phyloP scores from a whole-genome alignment of 1,284 basidiomycete genomes.

The Golubevia sp. region DNA sequence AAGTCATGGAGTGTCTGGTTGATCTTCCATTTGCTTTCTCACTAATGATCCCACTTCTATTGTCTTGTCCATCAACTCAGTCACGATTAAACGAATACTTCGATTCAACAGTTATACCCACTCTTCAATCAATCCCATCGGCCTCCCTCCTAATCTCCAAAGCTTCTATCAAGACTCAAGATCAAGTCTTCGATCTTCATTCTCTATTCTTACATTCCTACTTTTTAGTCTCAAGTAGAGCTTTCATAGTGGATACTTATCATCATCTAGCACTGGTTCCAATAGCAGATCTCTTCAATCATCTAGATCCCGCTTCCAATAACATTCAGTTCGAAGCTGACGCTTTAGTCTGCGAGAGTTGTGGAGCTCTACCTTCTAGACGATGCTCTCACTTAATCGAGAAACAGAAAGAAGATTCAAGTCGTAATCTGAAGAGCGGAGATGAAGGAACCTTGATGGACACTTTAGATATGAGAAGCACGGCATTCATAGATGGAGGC shows the following conservation, averaged over 20 bases:
- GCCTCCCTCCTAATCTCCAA: neutral
- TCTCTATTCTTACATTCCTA: conserved; percentile 23
- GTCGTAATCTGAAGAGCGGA: neutral
- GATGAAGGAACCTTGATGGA: conserved; percentile 6
- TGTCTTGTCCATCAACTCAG: conserved; percentile 6
- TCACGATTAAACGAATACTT: conserved; percentile 11
- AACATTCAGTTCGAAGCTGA: conserved; percentile 51
- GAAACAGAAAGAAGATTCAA: neutral
- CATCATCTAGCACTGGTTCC: conserved; percentile 18
- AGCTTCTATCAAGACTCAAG: neutral
- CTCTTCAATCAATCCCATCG: neutral
- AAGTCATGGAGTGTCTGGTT: conserved; percentile 16
- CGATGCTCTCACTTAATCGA: neutral
- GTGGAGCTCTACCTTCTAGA: conserved; percentile 18
- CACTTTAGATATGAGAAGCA: conserved; percentile 40
- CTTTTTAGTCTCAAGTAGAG: conserved; percentile 38
- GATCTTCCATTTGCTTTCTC: no score
- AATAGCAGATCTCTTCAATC: conserved; percentile 1
- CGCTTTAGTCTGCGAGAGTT: conserved; percentile 41
- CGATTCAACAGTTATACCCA: no score
- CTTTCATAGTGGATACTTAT: conserved; percentile 45
- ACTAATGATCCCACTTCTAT: conserved; percentile 2
- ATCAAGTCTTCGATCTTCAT: conserved; percentile 5
- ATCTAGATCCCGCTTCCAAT: conserved; percentile 2
- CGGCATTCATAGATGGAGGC: conserved; percentile 1